Base-by-base conservation (phyloP, 768 basidiomycete genomes). In the Hydnum rufescens region DNA sequence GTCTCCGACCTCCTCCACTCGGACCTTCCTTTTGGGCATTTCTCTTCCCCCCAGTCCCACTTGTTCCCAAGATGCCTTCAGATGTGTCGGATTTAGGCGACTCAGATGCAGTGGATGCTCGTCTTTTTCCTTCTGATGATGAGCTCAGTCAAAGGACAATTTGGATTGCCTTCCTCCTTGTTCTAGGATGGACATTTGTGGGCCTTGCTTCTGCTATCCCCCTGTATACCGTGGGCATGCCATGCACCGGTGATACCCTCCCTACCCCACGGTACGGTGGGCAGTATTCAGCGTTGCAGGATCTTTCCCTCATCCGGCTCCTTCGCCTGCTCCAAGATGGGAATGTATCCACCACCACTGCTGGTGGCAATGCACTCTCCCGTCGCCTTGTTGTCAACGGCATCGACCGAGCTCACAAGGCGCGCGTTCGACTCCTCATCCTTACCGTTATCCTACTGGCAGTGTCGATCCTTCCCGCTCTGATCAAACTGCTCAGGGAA, bases 301-400 rank as follows among this genome's bases (percentile, higher is more conserved):
- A 89, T 61, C 71, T 89, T 53, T 81, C 77, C 55, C 63, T 89
- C n/a, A 63, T 84, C 31, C 74, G 83, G 2, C 71, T 87, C n/a
- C 64, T 89, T 49, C 72, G 74, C 22, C 61, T 80, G 13, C 62
- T 84, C 32, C 64, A 64, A 59, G 28, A 48, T 54, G 43, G 54
- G 57, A 63, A 63, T 43, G 64, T 67, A 4, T 61, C 62, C 36
- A 55, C 70, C 19, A 62, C 70, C 3, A 30, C 18, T 47, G 60
- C 57, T 52, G 60, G 64, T 2, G 55, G 66, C 4, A 61, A 65
- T 57, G 1, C 58, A 59, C 52, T 46, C 18, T 13, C 56, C 54
- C 46, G 65, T 51, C 69, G 73, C 34, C 70, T 68, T 39, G 53
- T 65, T 3, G 58, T 66, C 16, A 57, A 66, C 31, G 68, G 65